phyloP scores from a whole-genome alignment of 257 asterid genomes.

The Oldenlandia corymbosa region DNA sequence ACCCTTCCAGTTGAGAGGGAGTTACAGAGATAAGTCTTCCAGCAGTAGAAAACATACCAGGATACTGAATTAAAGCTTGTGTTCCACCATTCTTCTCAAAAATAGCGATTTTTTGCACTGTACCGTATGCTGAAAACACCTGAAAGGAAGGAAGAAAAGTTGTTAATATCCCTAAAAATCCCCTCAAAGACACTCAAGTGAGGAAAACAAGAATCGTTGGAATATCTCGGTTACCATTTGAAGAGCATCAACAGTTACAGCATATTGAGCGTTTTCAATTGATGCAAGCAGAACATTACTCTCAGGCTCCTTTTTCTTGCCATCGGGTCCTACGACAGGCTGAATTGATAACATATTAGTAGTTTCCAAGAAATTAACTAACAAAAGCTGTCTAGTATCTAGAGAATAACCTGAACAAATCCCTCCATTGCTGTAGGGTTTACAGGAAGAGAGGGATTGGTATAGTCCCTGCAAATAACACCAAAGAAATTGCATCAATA shows the following conservation, averaged over 20 bases:
- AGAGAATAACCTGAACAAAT: slow-evolving; percentile 48
- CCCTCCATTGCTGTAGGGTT: slow-evolving; percentile 79
- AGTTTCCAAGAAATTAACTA: neutral
- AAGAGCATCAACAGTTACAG: slow-evolving; percentile 68
- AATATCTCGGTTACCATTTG: slow-evolving; percentile 38
- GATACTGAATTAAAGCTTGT: slow-evolving; percentile 72
- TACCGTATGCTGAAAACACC: slow-evolving; percentile 77
- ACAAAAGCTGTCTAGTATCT: slow-evolving; percentile 9
- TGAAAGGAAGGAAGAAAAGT: slow-evolving; percentile 14
- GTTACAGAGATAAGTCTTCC: neutral
- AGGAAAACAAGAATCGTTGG: slow-evolving; percentile 8
- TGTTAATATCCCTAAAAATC: slow-evolving; percentile 3
- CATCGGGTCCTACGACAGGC: slow-evolving; percentile 86
- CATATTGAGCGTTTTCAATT: slow-evolving; percentile 82
- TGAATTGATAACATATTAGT: slow-evolving; percentile 31
- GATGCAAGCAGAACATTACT: slow-evolving; percentile 82
- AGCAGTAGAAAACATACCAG: slow-evolving; percentile 41
- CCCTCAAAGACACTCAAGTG: neutral
- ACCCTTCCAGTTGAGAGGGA: neutral
- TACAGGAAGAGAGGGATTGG: slow-evolving; percentile 83
- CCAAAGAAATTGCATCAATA: slow-evolving; percentile 20
- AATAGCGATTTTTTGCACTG: slow-evolving; percentile 80
- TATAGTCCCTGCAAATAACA: slow-evolving; percentile 59
- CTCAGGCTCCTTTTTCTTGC: slow-evolving; percentile 60
- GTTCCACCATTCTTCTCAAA: slow-evolving; percentile 90